Base-by-base conservation (phyloP, 805 yeast species). In the Ogataea ganodermae region DNA sequence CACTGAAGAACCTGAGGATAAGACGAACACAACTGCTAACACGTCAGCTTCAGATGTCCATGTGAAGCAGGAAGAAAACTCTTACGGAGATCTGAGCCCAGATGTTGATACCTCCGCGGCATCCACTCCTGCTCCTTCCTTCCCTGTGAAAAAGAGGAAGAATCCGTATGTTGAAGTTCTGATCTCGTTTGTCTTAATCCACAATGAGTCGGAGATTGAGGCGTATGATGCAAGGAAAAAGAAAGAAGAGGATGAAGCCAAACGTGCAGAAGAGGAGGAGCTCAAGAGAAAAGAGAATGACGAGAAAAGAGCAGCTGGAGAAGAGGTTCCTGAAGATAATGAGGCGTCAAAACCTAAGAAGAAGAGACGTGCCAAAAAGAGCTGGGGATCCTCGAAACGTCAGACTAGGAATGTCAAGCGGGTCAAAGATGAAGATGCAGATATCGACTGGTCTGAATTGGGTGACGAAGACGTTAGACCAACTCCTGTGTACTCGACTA, bases 401-500 rank as follows among this genome's bases (percentile, higher is more conserved):
- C 55, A 58, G 9, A 63, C 69, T 1, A 55, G 67, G 22, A 56
- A 51, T 39, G 46, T 59, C 1, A 43, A 40, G 7, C 49, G 50
- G 28, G 57, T 50, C 3, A 57, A 51, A 12, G 59, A 56, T 7
- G 62, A 58, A 37, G 57, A 49, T n/a, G 46, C 35, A 30, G 59
- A 54, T 30, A 42, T 49, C 18, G 60, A 52, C 28, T 56, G 56
- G 22, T 42, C 46, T 20, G 61, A 53, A 18, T 54, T 58, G 18
- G 69, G 63, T n/a, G 70, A 61, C 8, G 65, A 65, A 17, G 73
- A 72, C 44, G 72, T 74, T 1, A 70, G 61, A 23, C 84, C 84
- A 1, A 71, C 65, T 23, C 70, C 75, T 23, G 60, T 70, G 30
- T 80, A 58, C 60, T 80, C 91, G 0, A 76, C 95, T 0, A 68